Conservation (phyloP, 2,329 filamentous ascomycete species). For the Pseudogymnoascus verrucosus region DNA sequence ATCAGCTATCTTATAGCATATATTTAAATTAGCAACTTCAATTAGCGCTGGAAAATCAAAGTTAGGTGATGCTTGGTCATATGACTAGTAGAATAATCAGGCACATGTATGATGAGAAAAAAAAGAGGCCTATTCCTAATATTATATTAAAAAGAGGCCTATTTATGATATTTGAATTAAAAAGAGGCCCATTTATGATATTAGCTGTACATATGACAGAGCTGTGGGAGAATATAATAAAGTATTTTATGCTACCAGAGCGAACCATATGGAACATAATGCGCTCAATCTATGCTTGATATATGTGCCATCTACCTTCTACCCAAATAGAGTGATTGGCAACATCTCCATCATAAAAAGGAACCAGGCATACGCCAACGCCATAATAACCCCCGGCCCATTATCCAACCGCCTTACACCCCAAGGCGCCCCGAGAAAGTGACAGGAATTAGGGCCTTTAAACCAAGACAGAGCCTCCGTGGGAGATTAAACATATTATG, state of each 20-base stretch:
- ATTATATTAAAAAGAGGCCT: no score
- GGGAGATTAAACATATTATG: neutral
- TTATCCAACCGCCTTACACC: neutral
- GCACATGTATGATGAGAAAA: no score
- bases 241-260: constrained; percentile 1
- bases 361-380: neutral
- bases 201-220: no score
- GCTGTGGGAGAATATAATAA: neutral
- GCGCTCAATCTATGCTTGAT: neutral
- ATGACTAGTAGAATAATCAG: no score
- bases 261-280: neutral
- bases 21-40: no score
- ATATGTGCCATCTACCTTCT: neutral
- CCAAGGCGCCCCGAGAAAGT: neutral
- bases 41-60: no score
- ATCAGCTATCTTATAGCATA: no score
- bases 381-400: neutral
- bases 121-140: no score
- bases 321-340: neutral
- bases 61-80: no score
- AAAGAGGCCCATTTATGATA: no score
- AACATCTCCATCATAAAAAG: neutral
- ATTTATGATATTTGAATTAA: no score
- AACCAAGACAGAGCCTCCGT: neutral
- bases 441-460: neutral